Conservation (phyloP, 345 rosid genomes). For the Arabidopsis suecica region DNA sequence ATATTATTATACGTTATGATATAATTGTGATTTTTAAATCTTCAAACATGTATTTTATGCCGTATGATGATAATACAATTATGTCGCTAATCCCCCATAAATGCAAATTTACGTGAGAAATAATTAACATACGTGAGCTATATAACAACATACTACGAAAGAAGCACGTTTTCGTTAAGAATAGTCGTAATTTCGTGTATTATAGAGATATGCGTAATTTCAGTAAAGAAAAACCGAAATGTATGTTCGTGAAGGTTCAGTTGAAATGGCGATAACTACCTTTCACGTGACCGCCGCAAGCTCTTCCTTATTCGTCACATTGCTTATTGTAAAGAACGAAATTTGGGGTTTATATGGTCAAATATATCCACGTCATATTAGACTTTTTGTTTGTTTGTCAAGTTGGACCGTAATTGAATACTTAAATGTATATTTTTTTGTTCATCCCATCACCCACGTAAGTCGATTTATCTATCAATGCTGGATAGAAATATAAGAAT, state of each 20-base stretch:
- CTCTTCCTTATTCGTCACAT: constrained; percentile 31
- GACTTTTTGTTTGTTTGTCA: constrained; percentile 26
- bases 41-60: neutral
- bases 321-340: constrained; percentile 2
- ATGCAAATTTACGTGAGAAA: neutral
- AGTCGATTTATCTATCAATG: neutral
- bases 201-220: constrained; percentile 34
- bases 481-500: neutral
- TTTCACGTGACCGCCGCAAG: constrained; percentile 45
- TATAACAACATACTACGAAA: constrained; percentile 13
- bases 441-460: constrained; percentile 30
- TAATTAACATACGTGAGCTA: neutral
- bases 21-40: neutral
- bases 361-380: constrained; percentile 14
- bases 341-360: constrained; percentile 8
- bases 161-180: neutral
- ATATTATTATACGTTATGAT: no score
- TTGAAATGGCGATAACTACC: constrained; percentile 31
- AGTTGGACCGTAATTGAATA: constrained; percentile 18
- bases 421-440: neutral
- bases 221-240: constrained; percentile 30
- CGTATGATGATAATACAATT: constrained; percentile 1
- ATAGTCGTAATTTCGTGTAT: constrained; percentile 36
- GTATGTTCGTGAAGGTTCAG: constrained; percentile 34
- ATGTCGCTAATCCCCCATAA: neutral